Evolutionary conservation across 1,284 basidiomycete species (phyloP), one percentile per base, ranked within the genome.

Genomic region (Fistulinella cinereoalba): DNA sequence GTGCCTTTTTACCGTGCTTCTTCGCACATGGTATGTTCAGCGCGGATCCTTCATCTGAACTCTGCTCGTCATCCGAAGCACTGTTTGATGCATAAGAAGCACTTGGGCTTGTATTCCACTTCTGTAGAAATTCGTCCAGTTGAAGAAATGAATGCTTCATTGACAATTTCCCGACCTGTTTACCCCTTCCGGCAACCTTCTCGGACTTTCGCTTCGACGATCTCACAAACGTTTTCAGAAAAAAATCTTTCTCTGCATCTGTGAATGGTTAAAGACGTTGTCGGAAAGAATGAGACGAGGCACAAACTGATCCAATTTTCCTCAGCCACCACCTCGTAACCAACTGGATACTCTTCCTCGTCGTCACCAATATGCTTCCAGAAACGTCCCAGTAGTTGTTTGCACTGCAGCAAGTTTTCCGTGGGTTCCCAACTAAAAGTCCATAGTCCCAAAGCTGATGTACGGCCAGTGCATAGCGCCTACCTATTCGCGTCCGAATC

Each of bases 331-430:
- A 73, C 58, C 16, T 59, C 61, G 41, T 75, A 62, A 11, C 77
- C 80, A 28, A 70, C 49, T 7, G 54, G 40, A 58, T 80, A 83
- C 55, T 83, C 80, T 0, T 71, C 44, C 44, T 81, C 54, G 51
- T 85, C 81, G 21, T 61, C 58, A 1, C 82, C 82, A n/a, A 86
- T 55, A 45, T 83, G 68, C 5, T 64, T 58, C 84, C 85, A 87
- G 58, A 87, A 87, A 48, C 77, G 78, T 19, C 60, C 50, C 24
- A 85, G 61, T 4, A 87, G 69, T 21, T 77, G 71, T 5, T 72
- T 60, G 55, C 84, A 86, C 15, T 71, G 67, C 37, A 61, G 54
- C 4, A 85, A 69, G 54, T 86, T 83, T 13, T 63, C 64, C 42
- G 71, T 61, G 6, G 84, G 85, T 47, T 86, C 85, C 84, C 84